Conservation (phyloP, 139 green algal species). For the Eudorina sp. region DNA sequence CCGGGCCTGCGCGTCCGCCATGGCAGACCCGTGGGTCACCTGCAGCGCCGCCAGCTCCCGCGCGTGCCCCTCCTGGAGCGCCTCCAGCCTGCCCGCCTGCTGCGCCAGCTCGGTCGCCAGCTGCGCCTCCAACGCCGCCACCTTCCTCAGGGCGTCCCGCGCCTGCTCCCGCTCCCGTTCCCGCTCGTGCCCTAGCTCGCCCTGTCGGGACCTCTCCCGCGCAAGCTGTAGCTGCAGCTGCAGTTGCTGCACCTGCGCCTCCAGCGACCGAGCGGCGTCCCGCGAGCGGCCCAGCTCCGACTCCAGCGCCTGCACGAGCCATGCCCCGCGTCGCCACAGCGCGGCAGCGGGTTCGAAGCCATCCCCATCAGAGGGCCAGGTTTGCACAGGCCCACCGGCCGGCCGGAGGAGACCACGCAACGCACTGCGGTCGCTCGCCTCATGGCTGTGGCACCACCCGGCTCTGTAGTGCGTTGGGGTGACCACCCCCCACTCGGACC, state of each 20-base stretch:
- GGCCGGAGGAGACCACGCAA: too few species aligned
- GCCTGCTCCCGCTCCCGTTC: background rate
- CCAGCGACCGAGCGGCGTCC: background rate
- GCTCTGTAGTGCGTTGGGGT: too few species aligned
- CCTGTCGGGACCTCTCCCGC: background rate
- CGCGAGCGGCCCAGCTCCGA: background rate
- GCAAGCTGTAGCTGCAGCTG: background rate
- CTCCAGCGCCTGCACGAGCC: background rate
- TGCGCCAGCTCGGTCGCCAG: background rate
- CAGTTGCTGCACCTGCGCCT: background rate
- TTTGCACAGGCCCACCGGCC: too few species aligned
- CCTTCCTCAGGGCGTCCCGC: background rate
- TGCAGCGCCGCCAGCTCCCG: slow-evolving; percentile 1
- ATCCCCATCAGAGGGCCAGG: too few species aligned
- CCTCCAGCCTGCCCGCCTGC: background rate
- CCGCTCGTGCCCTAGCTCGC: background rate
- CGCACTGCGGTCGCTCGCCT: too few species aligned
- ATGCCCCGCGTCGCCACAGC: background rate
- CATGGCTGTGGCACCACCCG: too few species aligned
- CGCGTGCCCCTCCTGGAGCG: background rate
- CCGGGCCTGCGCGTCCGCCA: background rate
- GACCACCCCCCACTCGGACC: too few species aligned
- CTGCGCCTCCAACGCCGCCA: background rate
- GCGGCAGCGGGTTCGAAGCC: background rate
- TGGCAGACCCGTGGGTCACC: background rate